Evolutionary conservation across 2,329 filamentous ascomycete genomes (phyloP), one percentile per base, ranked within the genome.

Genomic region (Colletotrichum siamense): DNA sequence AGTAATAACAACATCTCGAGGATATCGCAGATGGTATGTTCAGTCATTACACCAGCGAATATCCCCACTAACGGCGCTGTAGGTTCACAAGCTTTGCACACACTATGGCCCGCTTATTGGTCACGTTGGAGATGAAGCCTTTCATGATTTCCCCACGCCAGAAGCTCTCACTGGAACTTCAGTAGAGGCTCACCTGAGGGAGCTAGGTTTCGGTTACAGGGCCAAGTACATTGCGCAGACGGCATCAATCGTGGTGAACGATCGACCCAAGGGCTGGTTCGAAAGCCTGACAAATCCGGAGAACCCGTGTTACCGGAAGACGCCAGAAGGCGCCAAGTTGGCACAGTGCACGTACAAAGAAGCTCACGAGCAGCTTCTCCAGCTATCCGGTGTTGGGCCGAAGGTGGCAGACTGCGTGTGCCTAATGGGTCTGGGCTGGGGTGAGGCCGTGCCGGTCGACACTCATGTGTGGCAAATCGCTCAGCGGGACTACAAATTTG

Each of bases 391-490:
- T 2, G 98, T 99, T 8, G 97, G 97, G 0, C 97, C 98, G 1
- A 99, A 99, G 84, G 97, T 99, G 1, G 95, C 97, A 8, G 98
- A 99, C 83, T 99, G 98, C 82, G 96, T 99, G 9, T 98, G 95
- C 82, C 87, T 99, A 24, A 98, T 99, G 94, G 98, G 98, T 0
- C 87, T 99, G 16, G 96, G 96, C 32, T 99, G 98, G 96, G 94
- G 94, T 36, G 96, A 99, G 85, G 93, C 96, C 4, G 96, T 99
- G 2, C 97, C 97, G 0, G 95, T 99, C 36, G 97, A 99, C 84
- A 99, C 98, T 2, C 98, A 99, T 85, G 95, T 99, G 15, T 99
- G 96, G 96, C 96, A 99, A 87, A 99, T 99, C 82, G 98, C 97
- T 1, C 95, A 98, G 83, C 91, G 97, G 69, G 97, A 99, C 84